A percentile compares a stretch with the other conserved stretches of the same genome.
phyloP scores from a whole-genome alignment of 805 yeast species.

The Scheffersomyces coipomensis region DNA sequence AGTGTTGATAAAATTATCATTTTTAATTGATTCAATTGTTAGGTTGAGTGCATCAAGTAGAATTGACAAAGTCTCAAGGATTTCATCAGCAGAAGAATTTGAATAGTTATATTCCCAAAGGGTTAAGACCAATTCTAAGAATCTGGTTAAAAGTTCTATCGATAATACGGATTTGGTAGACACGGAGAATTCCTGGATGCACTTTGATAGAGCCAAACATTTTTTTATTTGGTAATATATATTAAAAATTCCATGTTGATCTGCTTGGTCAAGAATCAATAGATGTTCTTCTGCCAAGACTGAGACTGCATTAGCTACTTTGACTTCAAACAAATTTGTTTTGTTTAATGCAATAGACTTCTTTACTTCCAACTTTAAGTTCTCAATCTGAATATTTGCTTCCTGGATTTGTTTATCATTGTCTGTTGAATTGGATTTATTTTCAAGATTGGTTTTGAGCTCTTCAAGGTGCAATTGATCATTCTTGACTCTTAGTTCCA shows the following conservation, averaged over 20 bases:
- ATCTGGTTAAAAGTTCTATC: background rate
- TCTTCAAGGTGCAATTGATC: background rate
- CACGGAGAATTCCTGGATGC: background rate
- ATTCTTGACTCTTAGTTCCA: conserved; percentile 13
- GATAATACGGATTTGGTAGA: background rate
- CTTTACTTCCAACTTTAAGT: background rate
- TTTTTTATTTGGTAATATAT: background rate
- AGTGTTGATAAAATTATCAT: background rate
- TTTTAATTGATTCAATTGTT: background rate
- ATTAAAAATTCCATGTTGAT: background rate
- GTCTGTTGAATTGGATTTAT: background rate
- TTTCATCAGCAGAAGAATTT: background rate
- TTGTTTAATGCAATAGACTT: background rate
- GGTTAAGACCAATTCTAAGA: background rate
- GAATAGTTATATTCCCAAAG: conserved; percentile 5
- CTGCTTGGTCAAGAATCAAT: background rate
- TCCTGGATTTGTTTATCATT: background rate
- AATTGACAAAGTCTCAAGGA: background rate
- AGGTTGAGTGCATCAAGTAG: background rate
- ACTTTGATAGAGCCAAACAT: background rate
- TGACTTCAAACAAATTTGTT: background rate
- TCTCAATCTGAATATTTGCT: background rate
- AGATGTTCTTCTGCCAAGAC: background rate
- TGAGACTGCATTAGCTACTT: background rate
- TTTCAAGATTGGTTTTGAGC: background rate